Percentiles rank a stretch among this genome's conserved stretches.
These are phyloP conservation scores for Penicillium psychrosexuale DNA, from an alignment of 2,329 filamentous ascomycete species.

Conservation along the genomic window DNA sequence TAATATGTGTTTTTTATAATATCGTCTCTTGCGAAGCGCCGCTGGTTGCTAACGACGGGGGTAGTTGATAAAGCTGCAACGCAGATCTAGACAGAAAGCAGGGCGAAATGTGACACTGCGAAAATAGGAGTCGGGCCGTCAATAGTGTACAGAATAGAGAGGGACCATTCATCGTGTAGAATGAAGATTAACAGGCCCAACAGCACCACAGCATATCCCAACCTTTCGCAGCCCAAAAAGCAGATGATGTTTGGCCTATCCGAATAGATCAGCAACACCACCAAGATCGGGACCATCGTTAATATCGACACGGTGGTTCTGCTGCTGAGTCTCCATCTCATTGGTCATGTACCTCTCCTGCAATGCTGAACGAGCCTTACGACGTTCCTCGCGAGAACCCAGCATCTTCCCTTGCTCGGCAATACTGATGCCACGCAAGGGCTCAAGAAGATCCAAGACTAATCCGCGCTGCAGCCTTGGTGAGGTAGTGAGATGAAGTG, in stretches of 20 bases:
- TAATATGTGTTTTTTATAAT: slow-evolving; percentile 4
- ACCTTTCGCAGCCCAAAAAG: background rate
- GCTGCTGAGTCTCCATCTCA: slow-evolving; percentile 44
- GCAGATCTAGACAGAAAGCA: slow-evolving; percentile 7
- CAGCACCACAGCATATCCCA: background rate
- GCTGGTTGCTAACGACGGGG: slow-evolving; percentile 11
- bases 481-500: slow-evolving; percentile 54
- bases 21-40: slow-evolving; percentile 13
- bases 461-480: slow-evolving; percentile 76
- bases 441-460: slow-evolving; percentile 79
- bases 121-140: background rate
- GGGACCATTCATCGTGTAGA: background rate
- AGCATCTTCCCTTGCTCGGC: slow-evolving; percentile 86
- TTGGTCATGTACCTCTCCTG: slow-evolving; percentile 45
- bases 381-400: slow-evolving; percentile 39
- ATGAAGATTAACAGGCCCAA: background rate
- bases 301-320: slow-evolving; percentile 41
- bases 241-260: slow-evolving; percentile 25
- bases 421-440: slow-evolving; percentile 85
- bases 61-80: slow-evolving; percentile 18
- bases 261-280: slow-evolving; percentile 55
- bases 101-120: background rate
- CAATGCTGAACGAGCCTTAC: slow-evolving; percentile 43
- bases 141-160: background rate
- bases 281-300: slow-evolving; percentile 51